phyloP scores from a whole-genome alignment of 768 basidiomycete species.

The Mrakia frigida region DNA sequence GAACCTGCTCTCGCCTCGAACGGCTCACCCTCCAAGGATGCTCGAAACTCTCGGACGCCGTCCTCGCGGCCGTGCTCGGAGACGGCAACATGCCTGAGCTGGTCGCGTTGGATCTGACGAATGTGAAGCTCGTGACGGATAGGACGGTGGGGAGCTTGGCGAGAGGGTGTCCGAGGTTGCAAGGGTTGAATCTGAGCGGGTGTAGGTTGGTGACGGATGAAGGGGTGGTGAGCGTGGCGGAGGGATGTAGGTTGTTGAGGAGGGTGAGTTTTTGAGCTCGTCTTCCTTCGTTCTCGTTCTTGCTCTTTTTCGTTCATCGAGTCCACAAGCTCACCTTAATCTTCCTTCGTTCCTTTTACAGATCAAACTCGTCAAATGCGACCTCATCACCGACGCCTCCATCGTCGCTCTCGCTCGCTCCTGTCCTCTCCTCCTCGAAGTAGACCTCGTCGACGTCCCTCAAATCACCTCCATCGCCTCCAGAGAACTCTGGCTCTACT shows the following conservation, averaged over 20 bases:
- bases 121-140: constrained; percentile 65
- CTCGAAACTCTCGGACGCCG: constrained; percentile 58
- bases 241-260: constrained; percentile 67
- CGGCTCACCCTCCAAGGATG: constrained; percentile 83
- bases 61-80: constrained; percentile 61
- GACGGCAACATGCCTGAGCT: constrained; percentile 58
- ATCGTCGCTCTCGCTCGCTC: constrained; percentile 68
- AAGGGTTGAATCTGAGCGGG: constrained; percentile 84
- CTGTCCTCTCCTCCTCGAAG: constrained; percentile 83
- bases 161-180: constrained; percentile 63
- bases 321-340: too few relatives aligned
- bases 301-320: background rate
- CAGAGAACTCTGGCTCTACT: constrained; percentile 76
- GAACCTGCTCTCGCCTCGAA: constrained; percentile 72
- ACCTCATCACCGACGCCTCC: constrained; percentile 71
- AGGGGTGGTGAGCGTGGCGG: constrained; percentile 70
- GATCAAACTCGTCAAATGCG: constrained; percentile 69
- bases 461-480: constrained; percentile 69
- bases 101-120: constrained; percentile 78
- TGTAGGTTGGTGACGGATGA: constrained; percentile 75
- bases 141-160: constrained; percentile 67
- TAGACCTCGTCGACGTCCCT: constrained; percentile 83
- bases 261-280: constrained; percentile 47
- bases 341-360: constrained; percentile 30
- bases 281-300: background rate